These are phyloP conservation scores for Amanita fuliginea DNA, from an alignment of 768 basidiomycete species.

Conservation along the genomic window DNA sequence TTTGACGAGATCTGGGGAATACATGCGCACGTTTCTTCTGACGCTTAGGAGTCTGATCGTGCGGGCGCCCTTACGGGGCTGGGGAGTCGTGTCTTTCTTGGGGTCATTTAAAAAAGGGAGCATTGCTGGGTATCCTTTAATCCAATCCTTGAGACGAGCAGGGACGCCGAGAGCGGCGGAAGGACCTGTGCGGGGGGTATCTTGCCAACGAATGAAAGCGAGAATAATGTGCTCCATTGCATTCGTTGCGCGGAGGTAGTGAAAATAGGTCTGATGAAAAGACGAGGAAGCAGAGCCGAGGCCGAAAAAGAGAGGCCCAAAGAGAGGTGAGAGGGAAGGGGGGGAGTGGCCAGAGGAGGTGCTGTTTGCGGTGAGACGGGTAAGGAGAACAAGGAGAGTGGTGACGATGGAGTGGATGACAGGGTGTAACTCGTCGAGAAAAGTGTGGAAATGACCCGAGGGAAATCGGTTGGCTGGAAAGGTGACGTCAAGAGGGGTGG, in stretches of 20 bases:
- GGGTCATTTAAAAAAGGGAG: conserved; percentile 48
- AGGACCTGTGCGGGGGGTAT: conserved; percentile 32
- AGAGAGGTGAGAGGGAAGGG: conserved; percentile 79
- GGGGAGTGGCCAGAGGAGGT: conserved; percentile 84
- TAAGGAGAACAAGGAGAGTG: conserved; percentile 70
- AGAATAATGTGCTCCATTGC: conserved; percentile 94
- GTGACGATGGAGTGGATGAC: conserved; percentile 49
- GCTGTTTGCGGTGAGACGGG: conserved; percentile 75
- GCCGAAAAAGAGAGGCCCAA: conserved; percentile 85
- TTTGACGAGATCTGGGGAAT: conserved; percentile 76
- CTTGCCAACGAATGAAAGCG: conserved; percentile 78
- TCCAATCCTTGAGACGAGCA: conserved; percentile 82
- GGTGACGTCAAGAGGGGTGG: neutral
- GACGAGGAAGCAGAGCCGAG: conserved; percentile 42
- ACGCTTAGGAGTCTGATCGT: conserved; percentile 72
- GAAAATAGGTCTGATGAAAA: conserved; percentile 38
- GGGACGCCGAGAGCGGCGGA: conserved; percentile 59
- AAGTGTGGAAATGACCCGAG: conserved; percentile 57
- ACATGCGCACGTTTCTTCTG: conserved; percentile 75
- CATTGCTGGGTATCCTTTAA: conserved; percentile 80
- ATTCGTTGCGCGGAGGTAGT: conserved; percentile 71
- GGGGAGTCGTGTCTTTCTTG: conserved; percentile 37
- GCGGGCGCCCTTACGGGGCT: conserved; percentile 66
- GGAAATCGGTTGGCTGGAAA: conserved; percentile 52
- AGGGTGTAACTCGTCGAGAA: conserved; percentile 44